Evolutionary conservation across 2,329 filamentous ascomycete species (phyloP), one percentile per base, ranked within the genome.

Genomic region (Fusarium domesticum): DNA sequence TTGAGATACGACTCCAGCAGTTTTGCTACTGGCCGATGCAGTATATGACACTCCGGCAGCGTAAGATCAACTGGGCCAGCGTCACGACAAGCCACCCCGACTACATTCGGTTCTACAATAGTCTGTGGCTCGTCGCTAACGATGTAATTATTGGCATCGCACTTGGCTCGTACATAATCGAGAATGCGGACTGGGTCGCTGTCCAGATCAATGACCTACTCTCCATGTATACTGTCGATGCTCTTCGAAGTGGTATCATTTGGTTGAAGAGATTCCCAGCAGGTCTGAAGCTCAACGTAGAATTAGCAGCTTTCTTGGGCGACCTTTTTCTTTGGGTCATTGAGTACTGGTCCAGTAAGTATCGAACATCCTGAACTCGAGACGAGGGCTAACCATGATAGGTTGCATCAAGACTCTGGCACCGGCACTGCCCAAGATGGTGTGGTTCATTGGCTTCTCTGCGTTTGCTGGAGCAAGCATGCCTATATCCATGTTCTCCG

Each of bases 11-110:
- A 5, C 77, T 98, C 17, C 90, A 97, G 64, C 93, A 98, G 64
- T 97, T 97, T 63, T 97, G 92, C 68, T 98, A 98, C 66, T 97
- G 92, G 91, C 95, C 93, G 2, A 89, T 95, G 68, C 92, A 98
- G 65, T 96, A 97, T 63, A 78, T 92, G 34, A 97, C 90, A 14
- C 69, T 98, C 36, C 85, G 91, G n/a, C 84, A 88, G 61, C 79
- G 91, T 31, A 95, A 95, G 63, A 83, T 85, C 51, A 89, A 95
- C 58, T 97, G 93, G 92, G 88, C 90, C 46, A 97, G 92, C 64
- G 87, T 97, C 43, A 96, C 91, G 0, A 93, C 86, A 37, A 96
- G 86, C 58, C 92, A 98, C 66, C 89, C 92, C 1, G 93, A 98
- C 66, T 98, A 98, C 65, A 98, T 98, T 55, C 86, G 93, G 14